Base-by-base conservation (phyloP, 345 rosid species). In the Eucalyptus albens region DNA sequence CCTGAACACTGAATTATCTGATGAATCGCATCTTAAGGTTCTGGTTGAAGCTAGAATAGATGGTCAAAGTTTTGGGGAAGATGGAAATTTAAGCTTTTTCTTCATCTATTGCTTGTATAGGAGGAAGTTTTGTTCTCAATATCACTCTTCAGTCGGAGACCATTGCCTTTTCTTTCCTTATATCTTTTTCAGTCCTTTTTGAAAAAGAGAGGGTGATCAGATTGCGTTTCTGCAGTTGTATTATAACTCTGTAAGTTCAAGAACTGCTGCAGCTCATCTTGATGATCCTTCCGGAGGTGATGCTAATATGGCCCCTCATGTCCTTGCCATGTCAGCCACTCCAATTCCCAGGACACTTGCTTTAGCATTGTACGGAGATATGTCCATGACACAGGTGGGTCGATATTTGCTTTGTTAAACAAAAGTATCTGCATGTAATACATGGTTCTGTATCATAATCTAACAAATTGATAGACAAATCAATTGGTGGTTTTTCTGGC, bases 311-410 rank as follows among this genome's bases (percentile, higher is more conserved):
- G 99, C 99, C 89, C 99, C 99, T 45, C 99, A 98, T 92, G 94
- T 98, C 91, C 98, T 98, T 88, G 98, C 98, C 50, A 92, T 98
- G 97, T 96, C 99, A 87, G 99, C 99, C 90, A 98, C 99, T 89
- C 98, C 98, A 90, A 96, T 97, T 86, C 99, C 99, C 19, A 95
- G 99, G 94, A 94, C 99, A 65, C 98, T 98, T 89, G 99, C 99
- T 88, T 86, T 98, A 89, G 99, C 99, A 45, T 90, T 98, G 89
- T 97, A 97, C 91, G 99, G 99, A 50, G 99, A 98, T 91, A 92
- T 96, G 91, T 96, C 98, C 87, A 90, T 98, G 89, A 97, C 98
- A 86, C 97, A 98, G 92, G 99, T 96, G 93, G n/a, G 94, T 89
- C 33, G 29, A 44, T 26, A 47, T 87, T 77, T 77, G 47, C 83